phyloP scores from a whole-genome alignment of 148 eudicot genomes.

The Camellia japonica region DNA sequence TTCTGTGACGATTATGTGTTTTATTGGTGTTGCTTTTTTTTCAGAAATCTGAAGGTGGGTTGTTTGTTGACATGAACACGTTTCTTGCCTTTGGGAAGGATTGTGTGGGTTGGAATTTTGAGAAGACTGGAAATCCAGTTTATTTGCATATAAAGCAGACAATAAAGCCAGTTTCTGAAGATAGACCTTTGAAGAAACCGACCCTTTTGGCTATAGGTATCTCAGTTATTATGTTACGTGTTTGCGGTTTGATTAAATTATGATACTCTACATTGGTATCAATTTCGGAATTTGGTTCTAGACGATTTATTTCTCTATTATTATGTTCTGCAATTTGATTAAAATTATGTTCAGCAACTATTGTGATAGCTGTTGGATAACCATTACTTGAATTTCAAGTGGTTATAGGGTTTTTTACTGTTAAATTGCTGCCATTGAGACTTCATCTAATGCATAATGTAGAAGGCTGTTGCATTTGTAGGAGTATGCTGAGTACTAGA shows the following conservation, averaged over 20 bases:
- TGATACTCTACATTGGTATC: background rate
- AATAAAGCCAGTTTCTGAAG: conserved; percentile 74
- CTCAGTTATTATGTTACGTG: background rate
- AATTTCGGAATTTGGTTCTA: background rate
- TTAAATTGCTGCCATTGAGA: background rate
- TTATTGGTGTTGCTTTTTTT: background rate
- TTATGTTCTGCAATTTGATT: background rate
- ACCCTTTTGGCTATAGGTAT: conserved; percentile 94
- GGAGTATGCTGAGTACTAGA: background rate
- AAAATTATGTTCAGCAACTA: background rate
- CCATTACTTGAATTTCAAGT: background rate
- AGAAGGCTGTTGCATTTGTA: background rate
- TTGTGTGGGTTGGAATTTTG: conserved; percentile 79
- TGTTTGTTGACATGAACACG: conserved; percentile 81
- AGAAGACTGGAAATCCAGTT: conserved; percentile 83
- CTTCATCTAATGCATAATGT: background rate
- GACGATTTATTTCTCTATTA: background rate
- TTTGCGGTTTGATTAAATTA: background rate
- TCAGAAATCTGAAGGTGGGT: conserved; percentile 95
- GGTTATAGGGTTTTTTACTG: background rate
- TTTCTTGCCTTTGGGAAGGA: conserved; percentile 94
- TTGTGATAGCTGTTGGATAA: background rate
- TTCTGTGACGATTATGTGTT: background rate
- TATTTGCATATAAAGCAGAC: conserved; percentile 88
- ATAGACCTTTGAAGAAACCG: conserved; percentile 91